Evolutionary conservation across 1,284 basidiomycete genomes (phyloP), one percentile per base, ranked within the genome.

Genomic region (Leccinum angustisporum): DNA sequence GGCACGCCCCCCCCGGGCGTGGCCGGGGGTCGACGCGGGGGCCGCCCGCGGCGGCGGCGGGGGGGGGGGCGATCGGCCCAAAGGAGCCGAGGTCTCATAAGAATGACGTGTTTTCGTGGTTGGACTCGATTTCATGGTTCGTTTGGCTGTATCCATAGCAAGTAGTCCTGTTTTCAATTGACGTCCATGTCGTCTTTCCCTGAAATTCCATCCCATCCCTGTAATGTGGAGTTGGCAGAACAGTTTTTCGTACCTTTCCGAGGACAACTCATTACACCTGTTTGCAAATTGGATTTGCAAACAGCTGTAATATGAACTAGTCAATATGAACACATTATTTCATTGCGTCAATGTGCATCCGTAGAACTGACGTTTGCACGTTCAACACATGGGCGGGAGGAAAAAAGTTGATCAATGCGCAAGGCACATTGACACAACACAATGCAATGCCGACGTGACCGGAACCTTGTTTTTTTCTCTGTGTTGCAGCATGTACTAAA

Each of bases 401-500:
- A 4, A 48, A 48, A 48, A 48, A 13, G 21, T 21, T 48, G 46
- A 25, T 2, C 18, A 48, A 48, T 13, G 21, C 21, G 46, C 46
- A 48, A 48, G 46, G 46, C 46, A 48, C 46, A 40, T 4, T 38
- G 36, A 38, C 38, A 14, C 18, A 21, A 13, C 7, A 5, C 43
- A 21, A 48, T 21, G 21, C 46, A 48, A 72, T 65, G 53, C 67
- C 70, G 70, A 68, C 57, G 18, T 56, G 54, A 58, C 61, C 70
- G 73, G 70, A 71, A 75, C 70, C 72, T 74, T 73, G 64, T 69
- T 69, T 61, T 50, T 56, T 63, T 60, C 59, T 55, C 21, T 52
- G 53, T 36, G 38, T 30, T 16, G 50, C 50, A 16, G 9, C 18
- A 46, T n/a, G 43, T 9, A 18, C 46, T 48, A 13, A 48, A 21